Percentiles rank a stretch among this genome's conserved stretches.
Evolutionary conservation across 2,329 filamentous ascomycete species (phyloP).

Genomic region (Colletotrichum neosansevieriae): DNA sequence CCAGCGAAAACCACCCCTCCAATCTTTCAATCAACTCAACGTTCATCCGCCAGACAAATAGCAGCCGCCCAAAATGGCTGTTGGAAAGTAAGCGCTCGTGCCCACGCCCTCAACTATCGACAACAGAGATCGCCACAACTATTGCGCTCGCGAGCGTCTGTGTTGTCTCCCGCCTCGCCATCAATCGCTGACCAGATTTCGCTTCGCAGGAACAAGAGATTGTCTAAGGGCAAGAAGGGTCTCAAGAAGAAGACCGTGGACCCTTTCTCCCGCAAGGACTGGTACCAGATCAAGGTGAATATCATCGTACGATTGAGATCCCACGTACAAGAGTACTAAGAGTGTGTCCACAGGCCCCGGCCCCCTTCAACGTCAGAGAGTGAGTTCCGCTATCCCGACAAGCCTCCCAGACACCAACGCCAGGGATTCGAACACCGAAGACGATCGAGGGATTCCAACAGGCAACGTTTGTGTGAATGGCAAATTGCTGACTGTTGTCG

Average conservation of each 20-base stretch:
- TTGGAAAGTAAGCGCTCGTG: constrained; percentile 65
- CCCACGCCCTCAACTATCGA: not conserved
- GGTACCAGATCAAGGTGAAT: constrained; percentile 94
- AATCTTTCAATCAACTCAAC: constrained; percentile 56
- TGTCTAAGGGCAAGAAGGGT: constrained; percentile 99
- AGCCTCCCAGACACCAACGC: not conserved
- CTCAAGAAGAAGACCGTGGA: constrained; percentile 99
- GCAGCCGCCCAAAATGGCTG: constrained; percentile 67
- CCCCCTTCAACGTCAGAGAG: constrained; percentile 96
- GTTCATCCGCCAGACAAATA: constrained; percentile 59
- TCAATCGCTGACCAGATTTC: constrained; percentile 43
- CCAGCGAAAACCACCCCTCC: constrained; percentile 52
- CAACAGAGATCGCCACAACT: not conserved
- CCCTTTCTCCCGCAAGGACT: constrained; percentile 98
- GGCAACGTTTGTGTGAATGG: not conserved
- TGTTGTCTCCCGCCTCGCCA: constrained; percentile 27
- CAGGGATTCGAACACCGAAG: not conserved
- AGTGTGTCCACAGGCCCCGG: constrained; percentile 75
- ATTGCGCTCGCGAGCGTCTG: not conserved
- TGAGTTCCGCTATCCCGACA: constrained; percentile 65
- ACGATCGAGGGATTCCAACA: constrained; percentile 4
- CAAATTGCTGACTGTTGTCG: not conserved
- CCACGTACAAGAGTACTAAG: constrained; percentile 43
- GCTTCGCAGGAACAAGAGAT: constrained; percentile 91
- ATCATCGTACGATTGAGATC: not conserved